Conservation (phyloP, 768 basidiomycete genomes). For the Crassisporium funariophilum region DNA sequence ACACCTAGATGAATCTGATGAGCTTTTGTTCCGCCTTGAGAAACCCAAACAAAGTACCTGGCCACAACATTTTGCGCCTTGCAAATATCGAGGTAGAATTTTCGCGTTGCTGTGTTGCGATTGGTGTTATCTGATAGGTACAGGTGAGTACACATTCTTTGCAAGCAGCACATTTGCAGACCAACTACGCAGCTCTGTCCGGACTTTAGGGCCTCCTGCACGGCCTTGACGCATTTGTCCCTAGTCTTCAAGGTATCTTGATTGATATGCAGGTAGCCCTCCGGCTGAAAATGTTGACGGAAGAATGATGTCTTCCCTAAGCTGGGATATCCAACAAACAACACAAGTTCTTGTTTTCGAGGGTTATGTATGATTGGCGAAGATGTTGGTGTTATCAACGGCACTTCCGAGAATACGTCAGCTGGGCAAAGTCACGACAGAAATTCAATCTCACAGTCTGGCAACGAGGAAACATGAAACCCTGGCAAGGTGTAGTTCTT, state of each 20-base stretch:
- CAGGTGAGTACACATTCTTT: not conserved
- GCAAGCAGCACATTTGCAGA: slow-evolving; percentile 31
- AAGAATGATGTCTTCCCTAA: slow-evolving; percentile 87
- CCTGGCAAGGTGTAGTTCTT: slow-evolving; percentile 58
- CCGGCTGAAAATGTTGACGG: slow-evolving; percentile 61
- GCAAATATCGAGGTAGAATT: slow-evolving; percentile 70
- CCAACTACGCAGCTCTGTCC: slow-evolving; percentile 79
- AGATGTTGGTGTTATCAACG: slow-evolving; percentile 51
- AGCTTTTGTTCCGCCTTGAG: not conserved
- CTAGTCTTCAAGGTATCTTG: slow-evolving; percentile 82
- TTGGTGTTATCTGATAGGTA: slow-evolving; percentile 84
- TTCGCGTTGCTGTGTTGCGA: slow-evolving; percentile 67
- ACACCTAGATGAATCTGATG: slow-evolving; percentile 46
- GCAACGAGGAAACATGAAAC: slow-evolving; percentile 60
- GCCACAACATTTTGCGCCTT: slow-evolving; percentile 52
- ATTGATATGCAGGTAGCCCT: slow-evolving; percentile 81
- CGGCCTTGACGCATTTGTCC: slow-evolving; percentile 70
- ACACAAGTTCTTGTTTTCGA: slow-evolving; percentile 41
- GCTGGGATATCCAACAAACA: slow-evolving; percentile 57
- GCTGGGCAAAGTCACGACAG: not conserved
- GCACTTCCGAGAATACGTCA: slow-evolving; percentile 37
- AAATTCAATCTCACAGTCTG: slow-evolving; percentile 32
- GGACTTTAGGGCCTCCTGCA: slow-evolving; percentile 51
- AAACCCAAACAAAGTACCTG: slow-evolving; percentile 45
- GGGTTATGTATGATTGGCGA: slow-evolving; percentile 48